Conservation (phyloP, 805 yeast genomes). For the Candida rishiriensis region DNA sequence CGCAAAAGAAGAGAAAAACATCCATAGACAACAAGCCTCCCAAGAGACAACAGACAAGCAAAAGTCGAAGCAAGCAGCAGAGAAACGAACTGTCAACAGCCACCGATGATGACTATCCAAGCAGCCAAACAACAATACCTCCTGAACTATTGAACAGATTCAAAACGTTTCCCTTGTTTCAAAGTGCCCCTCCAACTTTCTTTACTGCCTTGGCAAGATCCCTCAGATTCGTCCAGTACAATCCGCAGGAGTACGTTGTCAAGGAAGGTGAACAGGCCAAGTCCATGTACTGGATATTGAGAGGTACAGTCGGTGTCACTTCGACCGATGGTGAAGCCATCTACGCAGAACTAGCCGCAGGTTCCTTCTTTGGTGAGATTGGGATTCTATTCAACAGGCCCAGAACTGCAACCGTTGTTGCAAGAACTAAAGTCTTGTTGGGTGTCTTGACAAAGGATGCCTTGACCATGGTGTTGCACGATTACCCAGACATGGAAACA, state of each 20-base stretch:
- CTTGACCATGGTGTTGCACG: constrained; percentile 52
- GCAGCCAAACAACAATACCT: constrained; percentile 35
- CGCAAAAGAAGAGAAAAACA: not conserved
- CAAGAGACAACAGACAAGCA: not conserved
- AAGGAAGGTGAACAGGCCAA: constrained; percentile 68
- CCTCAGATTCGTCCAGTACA: constrained; percentile 54
- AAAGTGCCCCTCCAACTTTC: constrained; percentile 62
- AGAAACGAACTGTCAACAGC: not conserved
- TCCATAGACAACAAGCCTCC: not conserved
- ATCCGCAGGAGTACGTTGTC: constrained; percentile 66
- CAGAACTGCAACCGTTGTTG: constrained; percentile 74
- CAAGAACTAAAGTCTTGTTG: constrained; percentile 59
- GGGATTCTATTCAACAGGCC: constrained; percentile 74
- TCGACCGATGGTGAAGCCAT: constrained; percentile 74
- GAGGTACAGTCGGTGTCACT: constrained; percentile 73
- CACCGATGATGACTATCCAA: constrained; percentile 16
- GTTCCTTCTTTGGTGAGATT: constrained; percentile 75
- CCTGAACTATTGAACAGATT: constrained; percentile 50
- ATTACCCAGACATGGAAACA: constrained; percentile 62
- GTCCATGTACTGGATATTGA: constrained; percentile 75
- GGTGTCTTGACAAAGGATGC: constrained; percentile 67
- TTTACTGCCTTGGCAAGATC: constrained; percentile 55
- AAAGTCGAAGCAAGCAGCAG: not conserved
- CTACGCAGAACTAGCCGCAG: constrained; percentile 65
- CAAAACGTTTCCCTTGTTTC: constrained; percentile 59